phyloP scores from a whole-genome alignment of 2,329 filamentous ascomycete genomes.

The Penicillium janthinellum region DNA sequence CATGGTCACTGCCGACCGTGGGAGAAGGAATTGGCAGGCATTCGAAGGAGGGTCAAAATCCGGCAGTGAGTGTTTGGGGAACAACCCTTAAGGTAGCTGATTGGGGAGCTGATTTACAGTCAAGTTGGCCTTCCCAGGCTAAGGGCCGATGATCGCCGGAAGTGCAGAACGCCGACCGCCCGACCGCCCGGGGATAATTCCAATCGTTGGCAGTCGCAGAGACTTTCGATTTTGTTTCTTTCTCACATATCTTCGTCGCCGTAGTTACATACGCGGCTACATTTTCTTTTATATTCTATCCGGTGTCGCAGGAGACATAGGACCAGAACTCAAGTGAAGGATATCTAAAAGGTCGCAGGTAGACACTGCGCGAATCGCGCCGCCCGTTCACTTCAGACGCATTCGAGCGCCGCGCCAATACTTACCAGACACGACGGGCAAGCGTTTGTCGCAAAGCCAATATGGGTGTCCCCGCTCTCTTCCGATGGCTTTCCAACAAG shows the following conservation, averaged over 20 bases:
- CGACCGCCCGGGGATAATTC: slow-evolving; percentile 19
- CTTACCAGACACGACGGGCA: slow-evolving; percentile 5
- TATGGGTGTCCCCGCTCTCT: slow-evolving; percentile 95
- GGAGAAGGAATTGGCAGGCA: slow-evolving; percentile 31
- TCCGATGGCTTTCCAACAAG: slow-evolving; percentile 94
- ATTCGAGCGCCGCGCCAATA: slow-evolving; percentile 16
- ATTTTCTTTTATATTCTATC: neutral
- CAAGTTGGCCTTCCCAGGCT: slow-evolving; percentile 25
- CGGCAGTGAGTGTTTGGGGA: slow-evolving; percentile 8
- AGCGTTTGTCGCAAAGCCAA: slow-evolving; percentile 24
- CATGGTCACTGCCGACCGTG: slow-evolving; percentile 44
- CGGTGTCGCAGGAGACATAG: neutral
- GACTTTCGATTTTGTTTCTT: slow-evolving; percentile 17
- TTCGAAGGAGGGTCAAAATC: slow-evolving; percentile 29
- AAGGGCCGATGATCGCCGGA: slow-evolving; percentile 19
- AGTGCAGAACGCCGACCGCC: slow-evolving; percentile 20
- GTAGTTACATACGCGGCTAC: slow-evolving; percentile 19
- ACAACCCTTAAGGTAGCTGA: slow-evolving; percentile 3
- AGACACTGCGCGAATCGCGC: slow-evolving; percentile 10
- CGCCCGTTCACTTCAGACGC: slow-evolving; percentile 11
- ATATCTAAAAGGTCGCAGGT: neutral
- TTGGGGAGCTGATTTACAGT: slow-evolving; percentile 13
- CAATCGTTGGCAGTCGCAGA: slow-evolving; percentile 15
- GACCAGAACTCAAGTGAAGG: neutral
- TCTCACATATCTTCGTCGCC: slow-evolving; percentile 15